Evolutionary conservation across 176 grass and related monocot genomes (phyloP).

Genomic region (Dendrocalamus sinicus): DNA sequence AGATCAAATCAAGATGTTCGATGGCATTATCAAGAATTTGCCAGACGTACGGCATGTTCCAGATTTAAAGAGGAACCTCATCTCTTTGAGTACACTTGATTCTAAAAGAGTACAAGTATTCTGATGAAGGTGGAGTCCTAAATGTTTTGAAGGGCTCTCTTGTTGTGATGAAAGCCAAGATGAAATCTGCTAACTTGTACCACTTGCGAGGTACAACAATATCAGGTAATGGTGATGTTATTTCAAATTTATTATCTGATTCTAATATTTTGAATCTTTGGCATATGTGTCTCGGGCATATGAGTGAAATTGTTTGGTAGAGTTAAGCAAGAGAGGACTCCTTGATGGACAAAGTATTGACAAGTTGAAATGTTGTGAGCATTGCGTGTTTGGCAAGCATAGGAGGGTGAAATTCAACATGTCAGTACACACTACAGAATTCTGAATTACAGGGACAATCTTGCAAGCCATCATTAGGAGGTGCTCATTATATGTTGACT

Average conservation of each 20-base stretch:
- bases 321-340: neutral
- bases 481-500: neutral
- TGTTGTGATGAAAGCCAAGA: neutral
- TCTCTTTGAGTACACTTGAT: constrained; percentile 33
- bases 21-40: neutral
- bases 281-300: constrained; percentile 4
- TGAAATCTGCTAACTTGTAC: neutral
- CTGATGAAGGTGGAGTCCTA: accelerated
- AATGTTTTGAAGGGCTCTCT: neutral
- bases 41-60: neutral
- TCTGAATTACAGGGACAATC: neutral
- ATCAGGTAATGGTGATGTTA: neutral
- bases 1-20: constrained; percentile 3
- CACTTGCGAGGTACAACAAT: neutral
- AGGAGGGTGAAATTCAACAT: constrained; percentile 24
- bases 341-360: neutral
- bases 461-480: neutral
- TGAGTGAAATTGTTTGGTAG: neutral
- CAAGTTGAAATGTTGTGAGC: neutral
- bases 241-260: neutral
- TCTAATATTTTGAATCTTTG: neutral
- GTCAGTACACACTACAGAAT: neutral
- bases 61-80: neutral
- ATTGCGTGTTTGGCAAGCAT: constrained; percentile 7
- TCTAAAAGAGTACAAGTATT: constrained; percentile 6